Evolutionary conservation across 1,139 yeast genomes (phyloP).

Genomic region (Candida sojae): DNA sequence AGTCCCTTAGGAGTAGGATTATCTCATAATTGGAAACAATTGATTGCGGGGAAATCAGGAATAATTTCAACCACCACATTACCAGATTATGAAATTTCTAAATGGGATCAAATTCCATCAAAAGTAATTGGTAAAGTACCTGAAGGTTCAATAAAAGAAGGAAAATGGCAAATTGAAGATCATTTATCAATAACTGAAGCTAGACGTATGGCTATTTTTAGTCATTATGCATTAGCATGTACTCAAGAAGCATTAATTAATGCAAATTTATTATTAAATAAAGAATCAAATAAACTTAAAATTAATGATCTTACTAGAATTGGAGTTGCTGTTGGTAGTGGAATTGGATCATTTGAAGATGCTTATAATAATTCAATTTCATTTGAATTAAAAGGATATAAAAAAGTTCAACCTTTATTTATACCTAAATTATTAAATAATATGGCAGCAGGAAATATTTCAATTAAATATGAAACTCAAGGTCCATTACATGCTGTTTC

Average conservation of each 20-base stretch:
- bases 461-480: slow-evolving; percentile 69
- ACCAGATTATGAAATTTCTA: slow-evolving; percentile 44
- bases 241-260: slow-evolving; percentile 75
- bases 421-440: slow-evolving; percentile 82
- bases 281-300: neutral
- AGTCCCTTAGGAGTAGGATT: slow-evolving; percentile 85
- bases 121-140: slow-evolving; percentile 80
- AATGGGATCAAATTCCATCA: slow-evolving; percentile 65
- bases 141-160: slow-evolving; percentile 46
- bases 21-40: slow-evolving; percentile 50
- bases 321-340: slow-evolving; percentile 91
- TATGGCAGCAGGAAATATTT: slow-evolving; percentile 94
- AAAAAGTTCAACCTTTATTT: slow-evolving; percentile 79
- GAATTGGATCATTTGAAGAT: slow-evolving; percentile 88
- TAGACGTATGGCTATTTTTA: slow-evolving; percentile 68
- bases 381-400: slow-evolving; percentile 57
- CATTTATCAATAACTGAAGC: slow-evolving; percentile 47
- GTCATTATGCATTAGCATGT: slow-evolving; percentile 80
- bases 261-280: slow-evolving; percentile 47
- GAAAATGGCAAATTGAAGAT: slow-evolving; percentile 52
- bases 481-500: slow-evolving; percentile 91
- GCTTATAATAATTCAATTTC: slow-evolving; percentile 59
- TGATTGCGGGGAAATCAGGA: slow-evolving; percentile 56
- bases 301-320: slow-evolving; percentile 28
- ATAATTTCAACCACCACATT: slow-evolving; percentile 53